Evolutionary conservation across 1,139 yeast genomes (phyloP).

Genomic region (Candida neerlandica): DNA sequence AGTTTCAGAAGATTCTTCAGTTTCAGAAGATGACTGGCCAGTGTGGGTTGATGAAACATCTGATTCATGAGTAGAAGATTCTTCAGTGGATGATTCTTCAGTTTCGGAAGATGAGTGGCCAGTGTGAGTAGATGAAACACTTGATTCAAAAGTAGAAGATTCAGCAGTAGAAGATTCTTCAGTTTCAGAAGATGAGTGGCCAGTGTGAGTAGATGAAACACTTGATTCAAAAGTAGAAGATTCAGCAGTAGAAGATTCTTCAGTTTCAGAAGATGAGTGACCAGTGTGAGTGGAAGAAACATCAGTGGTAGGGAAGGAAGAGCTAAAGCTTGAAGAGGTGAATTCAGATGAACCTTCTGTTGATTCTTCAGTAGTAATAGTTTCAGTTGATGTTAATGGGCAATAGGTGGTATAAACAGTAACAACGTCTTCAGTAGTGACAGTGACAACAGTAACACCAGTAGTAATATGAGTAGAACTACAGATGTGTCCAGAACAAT

Average conservation of each 20-base stretch:
- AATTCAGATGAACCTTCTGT: not conserved
- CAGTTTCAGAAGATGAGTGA: not conserved
- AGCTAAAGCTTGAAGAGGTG: too few species aligned
- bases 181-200: not conserved
- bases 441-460: slow-evolving; percentile 21
- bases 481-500: slow-evolving; percentile 19
- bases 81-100: not conserved
- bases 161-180: not conserved
- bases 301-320: not conserved
- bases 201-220: not conserved
- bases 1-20: not conserved
- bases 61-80: not conserved
- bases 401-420: slow-evolving; percentile 31
- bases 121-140: not conserved
- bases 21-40: not conserved
- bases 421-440: slow-evolving; percentile 14
- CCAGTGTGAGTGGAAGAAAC: not conserved
- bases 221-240: not conserved
- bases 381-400: slow-evolving; percentile 5
- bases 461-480: slow-evolving; percentile 26
- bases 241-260: not conserved
- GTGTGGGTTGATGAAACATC: not conserved
- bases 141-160: not conserved
- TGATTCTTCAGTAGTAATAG: slow-evolving; percentile 2
- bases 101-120: not conserved